Conservation (phyloP, 768 basidiomycete genomes). For the Kwoniella sp. region DNA sequence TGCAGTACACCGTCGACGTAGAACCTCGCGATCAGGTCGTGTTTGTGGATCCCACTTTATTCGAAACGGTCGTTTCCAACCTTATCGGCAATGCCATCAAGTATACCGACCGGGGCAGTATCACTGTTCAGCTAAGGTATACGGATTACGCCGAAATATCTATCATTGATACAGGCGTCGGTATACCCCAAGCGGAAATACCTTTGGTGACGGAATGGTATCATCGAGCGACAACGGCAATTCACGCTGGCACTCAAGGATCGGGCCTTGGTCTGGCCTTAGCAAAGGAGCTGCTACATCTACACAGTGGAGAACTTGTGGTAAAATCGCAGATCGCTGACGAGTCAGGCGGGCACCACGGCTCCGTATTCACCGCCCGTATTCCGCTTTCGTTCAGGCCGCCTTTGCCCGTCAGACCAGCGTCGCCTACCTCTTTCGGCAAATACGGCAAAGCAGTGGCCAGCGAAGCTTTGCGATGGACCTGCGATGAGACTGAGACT, state of each 20-base stretch:
- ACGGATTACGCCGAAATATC: constrained; percentile 47
- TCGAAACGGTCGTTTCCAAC: constrained; percentile 45
- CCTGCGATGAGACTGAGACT: constrained; percentile 23
- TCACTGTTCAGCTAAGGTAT: constrained; percentile 53
- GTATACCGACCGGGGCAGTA: constrained; percentile 54
- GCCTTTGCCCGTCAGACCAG: background rate
- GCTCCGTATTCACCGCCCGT: constrained; percentile 45
- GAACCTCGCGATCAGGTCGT: constrained; percentile 31
- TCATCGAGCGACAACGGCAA: constrained; percentile 54
- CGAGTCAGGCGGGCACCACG: constrained; percentile 42
- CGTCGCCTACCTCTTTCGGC: constrained; percentile 20
- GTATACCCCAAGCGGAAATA: constrained; percentile 54
- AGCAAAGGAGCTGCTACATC: constrained; percentile 53
- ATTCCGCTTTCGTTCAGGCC: constrained; percentile 32
- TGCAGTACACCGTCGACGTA: constrained; percentile 29
- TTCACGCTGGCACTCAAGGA: constrained; percentile 54
- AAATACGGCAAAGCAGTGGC: constrained; percentile 53
- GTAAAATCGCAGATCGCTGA: constrained; percentile 45
- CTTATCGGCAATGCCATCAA: constrained; percentile 50
- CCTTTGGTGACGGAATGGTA: constrained; percentile 55
- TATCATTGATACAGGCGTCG: constrained; percentile 57
- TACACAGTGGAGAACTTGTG: constrained; percentile 56
- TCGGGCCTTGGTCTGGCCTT: constrained; percentile 57
- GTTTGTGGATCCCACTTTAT: constrained; percentile 42
- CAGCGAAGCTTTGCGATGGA: constrained; percentile 55